Evolutionary conservation across 2,329 filamentous ascomycete species (phyloP).

Genomic region (Hymenoscyphus scutula): DNA sequence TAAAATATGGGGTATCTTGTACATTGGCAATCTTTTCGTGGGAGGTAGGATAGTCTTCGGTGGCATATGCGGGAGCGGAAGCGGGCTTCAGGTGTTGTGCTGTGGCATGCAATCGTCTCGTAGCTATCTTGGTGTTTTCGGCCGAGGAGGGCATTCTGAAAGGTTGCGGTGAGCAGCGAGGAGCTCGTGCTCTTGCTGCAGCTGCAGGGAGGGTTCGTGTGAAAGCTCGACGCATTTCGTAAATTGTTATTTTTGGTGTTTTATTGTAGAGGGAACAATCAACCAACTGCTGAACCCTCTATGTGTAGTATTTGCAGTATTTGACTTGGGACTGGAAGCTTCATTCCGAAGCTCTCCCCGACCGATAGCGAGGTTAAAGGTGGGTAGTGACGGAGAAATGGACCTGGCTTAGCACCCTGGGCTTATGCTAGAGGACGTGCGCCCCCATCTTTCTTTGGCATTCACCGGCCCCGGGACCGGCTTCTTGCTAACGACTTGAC

Average conservation of each 20-base stretch:
- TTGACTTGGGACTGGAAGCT: not conserved
- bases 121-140: slow-evolving; percentile 38
- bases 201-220: slow-evolving; percentile 30
- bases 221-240: slow-evolving; percentile 34
- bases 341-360: not conserved
- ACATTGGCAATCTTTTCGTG: slow-evolving; percentile 69
- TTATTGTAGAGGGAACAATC: not conserved
- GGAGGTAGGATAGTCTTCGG: slow-evolving; percentile 63
- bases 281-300: slow-evolving; percentile 2
- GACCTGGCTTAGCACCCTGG: no score
- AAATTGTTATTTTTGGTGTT: not conserved
- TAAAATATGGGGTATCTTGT: slow-evolving; percentile 73
- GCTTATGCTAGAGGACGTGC: not conserved
- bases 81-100: slow-evolving; percentile 53
- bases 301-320: not conserved
- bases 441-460: not conserved
- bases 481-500: not conserved
- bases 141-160: slow-evolving; percentile 32
- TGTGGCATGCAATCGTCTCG: slow-evolving; percentile 56
- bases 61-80: slow-evolving; percentile 49
- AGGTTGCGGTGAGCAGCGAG: slow-evolving; percentile 25
- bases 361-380: slow-evolving; percentile 1
- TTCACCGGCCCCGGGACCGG: not conserved
- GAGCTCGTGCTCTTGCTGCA: slow-evolving; percentile 22
- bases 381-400: not conserved